Evolutionary conservation across 2,329 filamentous ascomycete species (phyloP), one percentile per base, ranked within the genome.

Genomic region (Cyclaneusma minus): DNA sequence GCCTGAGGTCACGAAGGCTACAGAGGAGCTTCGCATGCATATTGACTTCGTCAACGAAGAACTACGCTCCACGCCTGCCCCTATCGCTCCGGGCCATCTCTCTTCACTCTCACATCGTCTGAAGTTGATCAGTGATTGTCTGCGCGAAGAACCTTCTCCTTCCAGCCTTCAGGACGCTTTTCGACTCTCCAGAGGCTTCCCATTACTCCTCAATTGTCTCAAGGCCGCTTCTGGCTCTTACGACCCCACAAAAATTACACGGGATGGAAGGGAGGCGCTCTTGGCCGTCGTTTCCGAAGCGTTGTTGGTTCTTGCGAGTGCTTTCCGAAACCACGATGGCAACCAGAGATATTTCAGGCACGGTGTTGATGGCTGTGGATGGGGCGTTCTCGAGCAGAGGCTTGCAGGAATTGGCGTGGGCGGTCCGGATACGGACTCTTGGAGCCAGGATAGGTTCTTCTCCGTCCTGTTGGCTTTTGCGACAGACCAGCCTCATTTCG

Each of bases 331-430:
- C 23, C 84, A 95, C 49, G 64, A 76, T 24, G 87, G 85, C 12
- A 98, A 95, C 52, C 68, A 76, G 43, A 70, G 80, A 39, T 94
- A 87, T 55, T 95, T 95, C 48, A 68, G 71, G 31, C 74, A 72
- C 38, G 64, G 71, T 37, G 70, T 91, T 16, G 68, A 80, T 31
- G 73, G 69, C 13, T 79, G 75, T 30, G 84, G 87, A 3, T 92
- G 83, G 75, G 63, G 72, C 36, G 68, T 72, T 6, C 49, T 94
- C 29, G 75, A 89, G 43, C 68, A 80, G 44, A 68, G 68, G 5
- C 64, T 85, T 54, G 68, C 66, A 34, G 71, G 69, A 47, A 71
- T 74, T 48, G 68, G 77, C 17, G 53, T 72, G 28, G 62, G 75
- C 28, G 66, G 65, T 36, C 63, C 63, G 30, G 72, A 80, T 35